Evolutionary conservation across 352 stramenopile genomes (phyloP).

Genomic region (Hyaloperonospora brassicae): DNA sequence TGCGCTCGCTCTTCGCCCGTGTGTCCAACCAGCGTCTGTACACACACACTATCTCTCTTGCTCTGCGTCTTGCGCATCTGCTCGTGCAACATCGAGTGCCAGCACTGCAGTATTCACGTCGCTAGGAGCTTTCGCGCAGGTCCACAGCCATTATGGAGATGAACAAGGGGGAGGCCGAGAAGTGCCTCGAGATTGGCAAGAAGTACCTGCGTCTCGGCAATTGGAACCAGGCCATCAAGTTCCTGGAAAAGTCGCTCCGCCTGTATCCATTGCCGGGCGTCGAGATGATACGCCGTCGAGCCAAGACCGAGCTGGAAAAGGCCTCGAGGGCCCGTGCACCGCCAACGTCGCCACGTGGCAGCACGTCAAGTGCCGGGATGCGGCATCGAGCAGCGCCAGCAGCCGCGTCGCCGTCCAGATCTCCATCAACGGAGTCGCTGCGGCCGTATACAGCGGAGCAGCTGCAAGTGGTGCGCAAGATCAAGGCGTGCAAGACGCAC

Average conservation of each 20-base stretch:
- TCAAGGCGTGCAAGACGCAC: slow-evolving; percentile 81
- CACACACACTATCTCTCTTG: neutral
- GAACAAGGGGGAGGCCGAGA: slow-evolving; percentile 89
- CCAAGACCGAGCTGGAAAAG: slow-evolving; percentile 54
- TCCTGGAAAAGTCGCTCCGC: slow-evolving; percentile 88
- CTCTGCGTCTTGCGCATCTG: slow-evolving; percentile 9
- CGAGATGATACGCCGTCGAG: slow-evolving; percentile 69
- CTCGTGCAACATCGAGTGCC: slow-evolving; percentile 4
- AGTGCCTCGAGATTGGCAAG: slow-evolving; percentile 87
- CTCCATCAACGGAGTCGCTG: slow-evolving; percentile 32
- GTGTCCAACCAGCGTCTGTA: too few species aligned
- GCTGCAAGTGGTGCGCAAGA: slow-evolving; percentile 80
- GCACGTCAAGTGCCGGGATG: slow-evolving; percentile 13
- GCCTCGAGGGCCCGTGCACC: slow-evolving; percentile 18
- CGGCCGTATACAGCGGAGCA: slow-evolving; percentile 75
- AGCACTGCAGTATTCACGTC: slow-evolving; percentile 6
- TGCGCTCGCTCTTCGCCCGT: too few species aligned
- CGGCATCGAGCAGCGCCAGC: slow-evolving; percentile 27
- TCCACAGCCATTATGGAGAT: slow-evolving; percentile 65
- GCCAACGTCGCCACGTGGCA: slow-evolving; percentile 27
- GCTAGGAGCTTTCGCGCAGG: slow-evolving; percentile 3
- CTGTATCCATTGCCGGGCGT: slow-evolving; percentile 85
- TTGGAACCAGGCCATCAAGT: slow-evolving; percentile 86
- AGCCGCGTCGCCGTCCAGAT: slow-evolving; percentile 21
- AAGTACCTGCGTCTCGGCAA: slow-evolving; percentile 79